Evolutionary conservation across 768 basidiomycete species (phyloP).

Genomic region (Asterophora lycoperdoides): DNA sequence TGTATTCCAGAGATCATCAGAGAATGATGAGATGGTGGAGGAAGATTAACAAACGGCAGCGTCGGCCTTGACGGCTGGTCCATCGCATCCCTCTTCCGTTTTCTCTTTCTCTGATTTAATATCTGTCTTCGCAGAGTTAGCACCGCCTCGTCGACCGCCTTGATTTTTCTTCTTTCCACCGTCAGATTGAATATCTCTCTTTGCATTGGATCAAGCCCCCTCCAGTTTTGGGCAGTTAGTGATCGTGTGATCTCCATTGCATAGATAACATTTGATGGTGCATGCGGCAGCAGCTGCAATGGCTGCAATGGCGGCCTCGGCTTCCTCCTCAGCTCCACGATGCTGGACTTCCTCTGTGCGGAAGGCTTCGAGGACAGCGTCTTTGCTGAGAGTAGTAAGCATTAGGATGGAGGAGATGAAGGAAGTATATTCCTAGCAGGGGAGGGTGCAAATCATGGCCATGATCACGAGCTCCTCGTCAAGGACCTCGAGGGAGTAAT

Average conservation of each 20-base stretch:
- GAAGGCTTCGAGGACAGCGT: slow-evolving; percentile 2
- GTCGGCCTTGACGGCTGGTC: too few species aligned
- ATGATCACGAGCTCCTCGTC: slow-evolving; percentile 3
- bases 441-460: slow-evolving; percentile 4
- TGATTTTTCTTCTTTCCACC: neutral
- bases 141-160: neutral
- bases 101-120: neutral
- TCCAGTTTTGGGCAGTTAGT: neutral
- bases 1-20: too few species aligned
- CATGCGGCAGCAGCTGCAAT: too few species aligned
- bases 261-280: slow-evolving; percentile 3
- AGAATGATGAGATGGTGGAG: neutral
- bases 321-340: neutral
- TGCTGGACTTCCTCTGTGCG: neutral
- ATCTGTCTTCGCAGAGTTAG: neutral
- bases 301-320: too few species aligned
- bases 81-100: too few species aligned
- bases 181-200: neutral
- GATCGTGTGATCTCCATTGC: neutral
- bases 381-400: slow-evolving; percentile 4
- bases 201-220: neutral
- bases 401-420: too few species aligned
- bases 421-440: neutral
- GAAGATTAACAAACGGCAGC: slow-evolving; percentile 5
- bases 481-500: slow-evolving; percentile 5